phyloP scores from a whole-genome alignment of 2,329 filamentous ascomycete genomes.

The Fusarium tanahbumbuense region DNA sequence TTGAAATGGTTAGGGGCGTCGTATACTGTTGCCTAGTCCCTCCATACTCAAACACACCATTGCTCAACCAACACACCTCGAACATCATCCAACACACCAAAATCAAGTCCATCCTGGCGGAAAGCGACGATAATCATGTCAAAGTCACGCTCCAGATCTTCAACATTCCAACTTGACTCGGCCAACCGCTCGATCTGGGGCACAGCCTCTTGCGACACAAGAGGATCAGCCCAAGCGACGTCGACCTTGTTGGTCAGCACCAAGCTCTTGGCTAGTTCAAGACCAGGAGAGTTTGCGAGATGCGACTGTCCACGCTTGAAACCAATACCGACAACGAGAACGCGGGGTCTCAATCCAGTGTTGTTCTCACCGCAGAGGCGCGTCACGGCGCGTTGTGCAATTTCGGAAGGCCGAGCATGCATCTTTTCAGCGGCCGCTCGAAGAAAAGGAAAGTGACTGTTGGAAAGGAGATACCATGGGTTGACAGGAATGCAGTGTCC shows the following conservation, averaged over 20 bases:
- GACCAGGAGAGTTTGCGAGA: slow-evolving; percentile 60
- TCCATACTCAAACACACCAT: slow-evolving; percentile 51
- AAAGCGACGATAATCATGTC: slow-evolving; percentile 59
- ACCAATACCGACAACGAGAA: slow-evolving; percentile 61
- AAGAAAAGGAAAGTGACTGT: slow-evolving; percentile 60
- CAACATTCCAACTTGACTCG: slow-evolving; percentile 54
- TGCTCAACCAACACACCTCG: slow-evolving; percentile 52
- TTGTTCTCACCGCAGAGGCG: slow-evolving; percentile 38
- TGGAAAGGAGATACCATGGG: slow-evolving; percentile 64
- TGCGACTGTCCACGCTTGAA: slow-evolving; percentile 63
- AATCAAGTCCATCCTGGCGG: slow-evolving; percentile 57
- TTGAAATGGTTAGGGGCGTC: neutral
- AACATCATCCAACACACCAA: slow-evolving; percentile 52
- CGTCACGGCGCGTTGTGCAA: slow-evolving; percentile 53
- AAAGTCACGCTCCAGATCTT: slow-evolving; percentile 53
- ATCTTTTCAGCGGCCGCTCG: slow-evolving; percentile 58
- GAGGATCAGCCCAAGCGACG: slow-evolving; percentile 58
- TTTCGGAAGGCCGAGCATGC: slow-evolving; percentile 55
- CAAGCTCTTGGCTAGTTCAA: slow-evolving; percentile 56
- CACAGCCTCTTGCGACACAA: slow-evolving; percentile 57
- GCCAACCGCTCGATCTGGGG: slow-evolving; percentile 54
- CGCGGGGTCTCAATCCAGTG: slow-evolving; percentile 39
- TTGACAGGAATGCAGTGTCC: slow-evolving; percentile 69
- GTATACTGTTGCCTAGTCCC: neutral
- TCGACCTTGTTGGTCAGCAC: slow-evolving; percentile 52